Evolutionary conservation across 1,284 basidiomycete species (phyloP).

Genomic region (Wallemia ichthyophaga): DNA sequence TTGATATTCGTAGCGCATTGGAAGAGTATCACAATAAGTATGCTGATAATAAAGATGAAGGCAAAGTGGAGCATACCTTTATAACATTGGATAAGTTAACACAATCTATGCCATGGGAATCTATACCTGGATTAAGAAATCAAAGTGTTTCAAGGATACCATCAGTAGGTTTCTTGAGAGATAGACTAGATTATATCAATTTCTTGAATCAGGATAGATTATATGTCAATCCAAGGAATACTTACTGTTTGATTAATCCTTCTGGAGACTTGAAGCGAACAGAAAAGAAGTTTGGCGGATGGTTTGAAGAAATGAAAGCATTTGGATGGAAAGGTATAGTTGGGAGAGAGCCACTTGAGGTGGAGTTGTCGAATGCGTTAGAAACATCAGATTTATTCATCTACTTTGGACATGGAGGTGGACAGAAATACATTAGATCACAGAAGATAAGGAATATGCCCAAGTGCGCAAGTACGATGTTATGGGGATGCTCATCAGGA

Average conservation of each 20-base stretch:
- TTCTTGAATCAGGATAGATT: constrained; percentile 18
- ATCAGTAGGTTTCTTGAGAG: constrained; percentile 55
- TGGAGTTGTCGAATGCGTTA: constrained; percentile 43
- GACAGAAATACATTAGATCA: constrained; percentile 70
- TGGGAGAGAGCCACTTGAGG: constrained; percentile 44
- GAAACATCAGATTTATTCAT: constrained; percentile 45
- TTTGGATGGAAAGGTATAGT: constrained; percentile 57
- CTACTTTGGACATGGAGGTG: constrained; percentile 95
- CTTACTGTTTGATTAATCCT: constrained; percentile 72
- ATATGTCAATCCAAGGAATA: constrained; percentile 30
- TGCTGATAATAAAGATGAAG: constrained; percentile 10
- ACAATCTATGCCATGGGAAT: constrained; percentile 84
- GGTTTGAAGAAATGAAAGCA: constrained; percentile 34
- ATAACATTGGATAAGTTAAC: constrained; percentile 71
- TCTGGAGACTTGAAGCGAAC: constrained; percentile 63
- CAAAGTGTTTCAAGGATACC: constrained; percentile 72
- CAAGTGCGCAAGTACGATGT: constrained; percentile 69
- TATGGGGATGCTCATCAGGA: constrained; percentile 97
- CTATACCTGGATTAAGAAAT: constrained; percentile 53
- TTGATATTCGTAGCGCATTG: constrained; percentile 36
- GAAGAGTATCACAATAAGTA: constrained; percentile 27
- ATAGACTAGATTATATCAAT: constrained; percentile 26
- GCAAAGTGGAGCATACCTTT: constrained; percentile 39
- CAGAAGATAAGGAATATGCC: constrained; percentile 49
- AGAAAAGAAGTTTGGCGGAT: constrained; percentile 46